Percentiles rank a stretch among this genome's conserved stretches.
phyloP scores from a whole-genome alignment of 2,329 filamentous ascomycete species.

The Colletotrichum cuscutae region DNA sequence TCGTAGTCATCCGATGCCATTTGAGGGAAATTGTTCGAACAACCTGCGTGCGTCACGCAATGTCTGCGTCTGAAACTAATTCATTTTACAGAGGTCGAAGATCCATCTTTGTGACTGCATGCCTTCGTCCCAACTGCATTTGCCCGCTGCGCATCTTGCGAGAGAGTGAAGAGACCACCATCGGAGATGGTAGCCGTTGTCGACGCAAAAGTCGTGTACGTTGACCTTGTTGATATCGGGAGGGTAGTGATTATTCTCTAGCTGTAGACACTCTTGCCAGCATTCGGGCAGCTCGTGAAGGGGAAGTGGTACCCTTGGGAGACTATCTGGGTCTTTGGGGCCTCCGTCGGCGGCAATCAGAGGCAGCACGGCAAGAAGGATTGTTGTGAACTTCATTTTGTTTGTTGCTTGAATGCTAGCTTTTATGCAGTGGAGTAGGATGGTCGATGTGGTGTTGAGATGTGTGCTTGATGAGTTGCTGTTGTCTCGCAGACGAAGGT shows the following conservation, averaged over 20 bases:
- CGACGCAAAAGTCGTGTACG: neutral
- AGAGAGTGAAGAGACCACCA: neutral
- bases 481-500: too few species aligned
- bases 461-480: too few species aligned
- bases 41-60: too few species aligned
- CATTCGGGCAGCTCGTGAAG: neutral
- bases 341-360: neutral
- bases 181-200: neutral
- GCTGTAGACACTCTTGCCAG: neutral
- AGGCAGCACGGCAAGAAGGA: neutral
- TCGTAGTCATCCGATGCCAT: too few species aligned
- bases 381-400: neutral
- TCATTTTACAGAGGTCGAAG: neutral
- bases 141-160: neutral
- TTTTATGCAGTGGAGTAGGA: fast-evolving
- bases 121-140: neutral
- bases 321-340: neutral
- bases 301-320: neutral
- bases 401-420: too few species aligned
- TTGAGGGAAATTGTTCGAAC: too few species aligned
- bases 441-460: too few species aligned
- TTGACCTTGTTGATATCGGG: neutral
- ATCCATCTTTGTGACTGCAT: neutral
- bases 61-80: too few species aligned
- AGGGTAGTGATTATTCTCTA: neutral